These are phyloP conservation scores for Sporothrix sp. DNA, from an alignment of 2,329 filamentous ascomycete genomes.

Conservation along the genomic window DNA sequence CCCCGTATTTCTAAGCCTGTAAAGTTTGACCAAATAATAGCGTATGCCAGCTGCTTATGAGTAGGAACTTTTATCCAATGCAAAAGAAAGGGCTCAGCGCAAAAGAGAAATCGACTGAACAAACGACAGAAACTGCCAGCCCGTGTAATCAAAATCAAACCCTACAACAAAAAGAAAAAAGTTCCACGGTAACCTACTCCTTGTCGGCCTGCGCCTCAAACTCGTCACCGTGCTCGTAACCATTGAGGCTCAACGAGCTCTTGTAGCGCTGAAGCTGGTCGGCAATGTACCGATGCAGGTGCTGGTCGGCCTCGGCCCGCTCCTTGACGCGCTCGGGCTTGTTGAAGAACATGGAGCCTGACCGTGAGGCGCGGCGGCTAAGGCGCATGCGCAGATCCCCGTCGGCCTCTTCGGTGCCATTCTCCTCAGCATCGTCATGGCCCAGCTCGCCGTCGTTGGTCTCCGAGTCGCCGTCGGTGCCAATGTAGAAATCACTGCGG, in stretches of 20 bases:
- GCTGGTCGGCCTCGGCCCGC: slow-evolving; percentile 50
- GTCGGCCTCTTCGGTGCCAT: slow-evolving; percentile 25
- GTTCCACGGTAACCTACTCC: slow-evolving; percentile 1
- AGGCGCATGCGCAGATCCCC: slow-evolving; percentile 23
- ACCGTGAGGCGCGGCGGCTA: slow-evolving; percentile 25
- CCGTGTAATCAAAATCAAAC: no score
- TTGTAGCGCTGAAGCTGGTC: slow-evolving; percentile 69
- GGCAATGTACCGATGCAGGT: slow-evolving; percentile 72
- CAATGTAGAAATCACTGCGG: slow-evolving; percentile 59
- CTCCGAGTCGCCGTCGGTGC: slow-evolving; percentile 30
- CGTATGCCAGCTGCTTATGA: no score
- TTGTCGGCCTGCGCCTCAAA: slow-evolving; percentile 32
- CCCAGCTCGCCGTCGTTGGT: slow-evolving; percentile 28
- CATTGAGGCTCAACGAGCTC: slow-evolving; percentile 38
- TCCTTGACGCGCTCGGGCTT: slow-evolving; percentile 43
- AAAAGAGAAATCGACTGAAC: no score
- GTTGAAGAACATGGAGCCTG: slow-evolving; percentile 34
- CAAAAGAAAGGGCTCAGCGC: no score
- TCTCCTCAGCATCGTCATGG: slow-evolving; percentile 35
- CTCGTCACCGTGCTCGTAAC: slow-evolving; percentile 35
- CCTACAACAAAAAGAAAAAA: background rate
- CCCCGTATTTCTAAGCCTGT: no score
- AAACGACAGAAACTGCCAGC: no score
- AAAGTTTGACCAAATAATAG: no score
- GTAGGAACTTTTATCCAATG: no score